phyloP scores from a whole-genome alignment of 2,329 filamentous ascomycete genomes.

The Fusarium lyarnte region DNA sequence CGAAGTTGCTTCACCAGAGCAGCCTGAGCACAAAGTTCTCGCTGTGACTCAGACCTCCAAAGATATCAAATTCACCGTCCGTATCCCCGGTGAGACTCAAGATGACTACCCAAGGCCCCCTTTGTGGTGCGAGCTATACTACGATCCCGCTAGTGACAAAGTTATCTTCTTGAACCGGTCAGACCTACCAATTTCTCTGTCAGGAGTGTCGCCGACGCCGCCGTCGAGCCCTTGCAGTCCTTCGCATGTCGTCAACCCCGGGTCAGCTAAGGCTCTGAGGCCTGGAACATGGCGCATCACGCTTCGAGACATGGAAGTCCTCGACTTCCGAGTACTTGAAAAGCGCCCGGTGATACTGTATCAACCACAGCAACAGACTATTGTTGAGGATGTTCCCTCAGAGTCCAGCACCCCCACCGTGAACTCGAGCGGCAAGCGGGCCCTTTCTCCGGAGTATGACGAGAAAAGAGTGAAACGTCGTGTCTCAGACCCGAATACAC shows the following conservation, averaged over 20 bases:
- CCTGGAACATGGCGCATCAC: slow-evolving; percentile 68
- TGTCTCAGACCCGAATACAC: slow-evolving; percentile 44
- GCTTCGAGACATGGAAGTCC: slow-evolving; percentile 58
- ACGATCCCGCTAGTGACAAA: slow-evolving; percentile 67
- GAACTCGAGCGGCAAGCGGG: slow-evolving; percentile 62
- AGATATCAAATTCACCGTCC: slow-evolving; percentile 69
- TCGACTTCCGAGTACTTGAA: slow-evolving; percentile 68
- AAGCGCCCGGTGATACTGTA: slow-evolving; percentile 59
- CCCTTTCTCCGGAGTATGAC: slow-evolving; percentile 56
- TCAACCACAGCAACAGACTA: slow-evolving; percentile 42
- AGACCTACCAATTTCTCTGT: slow-evolving; percentile 62
- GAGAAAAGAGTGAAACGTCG: slow-evolving; percentile 57
- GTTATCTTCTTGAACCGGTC: slow-evolving; percentile 66
- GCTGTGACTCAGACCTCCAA: slow-evolving; percentile 68
- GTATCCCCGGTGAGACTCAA: slow-evolving; percentile 60
- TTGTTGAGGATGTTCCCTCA: slow-evolving; percentile 43
- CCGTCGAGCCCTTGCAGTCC: slow-evolving; percentile 54
- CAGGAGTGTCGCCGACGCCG: slow-evolving; percentile 55
- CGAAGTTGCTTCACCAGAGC: slow-evolving; percentile 61
- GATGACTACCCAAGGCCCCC: slow-evolving; percentile 57
- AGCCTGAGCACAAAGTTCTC: slow-evolving; percentile 65
- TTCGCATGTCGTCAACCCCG: slow-evolving; percentile 56
- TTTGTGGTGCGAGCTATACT: slow-evolving; percentile 69
- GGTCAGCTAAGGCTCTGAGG: slow-evolving; percentile 56
- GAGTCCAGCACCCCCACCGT: slow-evolving; percentile 49